Conservation (phyloP, 116 monocot species). For the Dioscorea cayenensis region DNA sequence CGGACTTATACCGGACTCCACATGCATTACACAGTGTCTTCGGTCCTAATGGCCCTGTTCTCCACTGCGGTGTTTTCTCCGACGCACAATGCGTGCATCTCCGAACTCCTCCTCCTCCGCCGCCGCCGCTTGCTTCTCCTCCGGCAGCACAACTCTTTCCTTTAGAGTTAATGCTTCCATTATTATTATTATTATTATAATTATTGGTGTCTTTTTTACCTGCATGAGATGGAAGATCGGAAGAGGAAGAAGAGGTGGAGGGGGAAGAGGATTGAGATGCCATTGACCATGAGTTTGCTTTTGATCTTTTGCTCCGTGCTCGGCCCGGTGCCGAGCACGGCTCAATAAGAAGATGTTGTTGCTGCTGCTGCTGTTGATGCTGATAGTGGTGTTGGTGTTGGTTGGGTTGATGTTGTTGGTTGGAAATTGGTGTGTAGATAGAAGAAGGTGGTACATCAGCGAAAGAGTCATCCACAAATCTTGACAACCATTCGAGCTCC, state of each 20-base stretch:
- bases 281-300: neutral
- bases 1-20: slow-evolving; percentile 54
- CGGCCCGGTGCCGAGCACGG: neutral
- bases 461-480: slow-evolving; percentile 56
- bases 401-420: neutral
- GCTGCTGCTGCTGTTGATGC: no score
- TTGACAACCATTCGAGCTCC: slow-evolving; percentile 62
- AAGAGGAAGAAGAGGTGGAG: slow-evolving; percentile 42
- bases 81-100: slow-evolving; percentile 52
- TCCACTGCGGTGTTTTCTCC: slow-evolving; percentile 71
- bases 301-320: slow-evolving; percentile 28
- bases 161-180: neutral
- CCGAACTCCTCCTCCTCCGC: slow-evolving; percentile 17
- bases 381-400: neutral
- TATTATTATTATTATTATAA: no score
- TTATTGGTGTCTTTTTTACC: no score
- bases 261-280: slow-evolving; percentile 16
- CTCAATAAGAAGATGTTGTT: neutral
- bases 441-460: slow-evolving; percentile 28
- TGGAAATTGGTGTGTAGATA: no score
- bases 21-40: slow-evolving; percentile 73
- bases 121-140: neutral
- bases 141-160: slow-evolving; percentile 5
- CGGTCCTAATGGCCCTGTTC: slow-evolving; percentile 56
- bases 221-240: slow-evolving; percentile 13